Conservation (phyloP, 2,329 filamentous ascomycete species). For the Ceratocystis cacaofunesta region DNA sequence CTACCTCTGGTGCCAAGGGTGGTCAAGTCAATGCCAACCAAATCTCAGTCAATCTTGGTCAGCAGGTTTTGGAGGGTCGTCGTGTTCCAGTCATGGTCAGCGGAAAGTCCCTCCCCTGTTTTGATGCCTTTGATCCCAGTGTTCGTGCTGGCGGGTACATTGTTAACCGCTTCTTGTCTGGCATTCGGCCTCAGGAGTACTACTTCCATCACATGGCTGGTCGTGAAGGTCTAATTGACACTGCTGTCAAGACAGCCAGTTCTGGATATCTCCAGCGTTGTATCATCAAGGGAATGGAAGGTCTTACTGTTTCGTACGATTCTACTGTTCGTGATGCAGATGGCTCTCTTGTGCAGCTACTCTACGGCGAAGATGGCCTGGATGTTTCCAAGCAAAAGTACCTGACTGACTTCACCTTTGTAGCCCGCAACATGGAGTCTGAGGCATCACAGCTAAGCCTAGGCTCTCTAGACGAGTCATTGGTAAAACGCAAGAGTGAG, state of each 20-base stretch:
- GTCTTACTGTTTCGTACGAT: constrained; percentile 81
- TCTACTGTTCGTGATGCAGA: constrained; percentile 88
- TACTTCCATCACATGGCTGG: constrained; percentile 99
- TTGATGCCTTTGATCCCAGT: constrained; percentile 79
- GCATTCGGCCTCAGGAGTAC: constrained; percentile 92
- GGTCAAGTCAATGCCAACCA: constrained; percentile 86
- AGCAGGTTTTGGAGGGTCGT: constrained; percentile 88
- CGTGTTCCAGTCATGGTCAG: constrained; percentile 96
- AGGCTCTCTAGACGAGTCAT: constrained; percentile 32
- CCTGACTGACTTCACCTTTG: constrained; percentile 76
- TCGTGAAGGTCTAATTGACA: constrained; percentile 95
- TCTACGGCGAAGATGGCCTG: constrained; percentile 92
- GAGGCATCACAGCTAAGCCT: constrained; percentile 64
- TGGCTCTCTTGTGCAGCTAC: constrained; percentile 81
- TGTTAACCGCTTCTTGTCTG: constrained; percentile 91
- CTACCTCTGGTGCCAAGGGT: constrained; percentile 88
- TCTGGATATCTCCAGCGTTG: constrained; percentile 94
- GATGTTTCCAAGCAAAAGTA: constrained; percentile 93
- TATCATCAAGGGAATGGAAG: constrained; percentile 97
- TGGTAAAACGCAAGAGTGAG: constrained; percentile 40
- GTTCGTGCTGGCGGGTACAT: constrained; percentile 87
- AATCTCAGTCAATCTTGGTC: constrained; percentile 93
- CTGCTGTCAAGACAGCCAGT: constrained; percentile 92
- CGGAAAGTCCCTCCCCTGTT: constrained; percentile 89
- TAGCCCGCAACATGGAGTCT: constrained; percentile 71